Evolutionary conservation across 1,284 basidiomycete species (phyloP), one percentile per base, ranked within the genome.

Genomic region (Leccinum glutinopallens): DNA sequence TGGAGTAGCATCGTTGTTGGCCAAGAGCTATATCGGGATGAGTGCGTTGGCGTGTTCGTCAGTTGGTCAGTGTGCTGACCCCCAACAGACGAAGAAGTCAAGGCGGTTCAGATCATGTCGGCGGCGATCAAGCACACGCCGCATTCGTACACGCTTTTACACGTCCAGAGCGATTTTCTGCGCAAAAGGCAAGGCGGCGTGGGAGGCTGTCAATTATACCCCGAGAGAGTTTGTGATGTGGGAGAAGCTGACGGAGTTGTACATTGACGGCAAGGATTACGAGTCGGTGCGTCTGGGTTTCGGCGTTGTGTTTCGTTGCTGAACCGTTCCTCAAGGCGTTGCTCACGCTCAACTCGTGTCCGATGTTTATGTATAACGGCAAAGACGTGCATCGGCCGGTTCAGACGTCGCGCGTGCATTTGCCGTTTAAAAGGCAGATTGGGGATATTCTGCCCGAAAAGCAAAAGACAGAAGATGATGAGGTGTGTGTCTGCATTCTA

Each of bases 301-400:
- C 10, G 37, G 13, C 19, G 29, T 13, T 13, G 35, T 1, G 46
- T 8, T 61, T 37, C 8, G 22, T 19, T 33, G 32, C 3, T 70
- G 58, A 66, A 22, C 59, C 59, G 54, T 35, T 33, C 10, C n/a
- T 5, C n/a, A 17, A 86, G 84, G 95, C 97, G 0, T 81, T 99
- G 13, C 84, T 98, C 49, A 98, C 97, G 2, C 87, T 99, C 66
- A 99, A 99, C 76, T 98, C 97, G 46, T 99, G 97, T 80, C 97
- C 97, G 1, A 99, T 99, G 97, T 99, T 99, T 79, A 98, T 97
- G 2, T 99, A 94, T 81, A 98, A 98, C 75, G 97, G 97, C 63
- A 89, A 96, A 17, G 97, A 99, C 77, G 83, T 92, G 10, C 97
- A 99, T 76, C 87, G 96, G 7, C 90, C 89, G 79, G 88, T 98